Evolutionary conservation across 2,329 filamentous ascomycete species (phyloP).

Genomic region (Claviceps humidiphila): DNA sequence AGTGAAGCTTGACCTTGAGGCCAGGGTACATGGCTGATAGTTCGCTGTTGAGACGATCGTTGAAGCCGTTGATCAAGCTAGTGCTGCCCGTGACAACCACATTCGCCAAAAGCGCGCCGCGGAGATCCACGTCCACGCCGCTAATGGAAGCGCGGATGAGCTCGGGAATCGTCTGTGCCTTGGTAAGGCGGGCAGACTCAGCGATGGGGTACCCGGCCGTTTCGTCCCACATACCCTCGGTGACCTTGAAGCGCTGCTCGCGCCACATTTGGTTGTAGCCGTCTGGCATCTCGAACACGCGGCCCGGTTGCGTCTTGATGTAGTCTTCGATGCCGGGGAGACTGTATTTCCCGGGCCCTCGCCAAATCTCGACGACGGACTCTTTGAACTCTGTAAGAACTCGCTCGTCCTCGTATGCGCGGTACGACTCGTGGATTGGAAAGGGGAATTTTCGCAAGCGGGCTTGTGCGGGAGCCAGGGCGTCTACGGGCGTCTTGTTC

Average conservation of each 20-base stretch:
- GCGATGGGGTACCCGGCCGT: slow-evolving; percentile 50
- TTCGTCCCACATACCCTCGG: slow-evolving; percentile 86
- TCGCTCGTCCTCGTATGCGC: slow-evolving; percentile 77
- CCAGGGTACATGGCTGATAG: slow-evolving; percentile 71
- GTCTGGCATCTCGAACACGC: slow-evolving; percentile 93
- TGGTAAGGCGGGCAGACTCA: slow-evolving; percentile 38
- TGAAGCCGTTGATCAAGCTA: slow-evolving; percentile 80
- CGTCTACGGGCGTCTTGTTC: slow-evolving; percentile 80
- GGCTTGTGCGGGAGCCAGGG: slow-evolving; percentile 65
- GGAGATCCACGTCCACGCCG: slow-evolving; percentile 78
- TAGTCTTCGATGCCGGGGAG: slow-evolving; percentile 62
- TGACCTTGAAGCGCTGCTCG: slow-evolving; percentile 70
- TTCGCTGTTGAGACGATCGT: slow-evolving; percentile 78
- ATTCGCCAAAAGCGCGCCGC: slow-evolving; percentile 71
- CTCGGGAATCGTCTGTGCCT: slow-evolving; percentile 69
- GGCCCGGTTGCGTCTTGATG: slow-evolving; percentile 58
- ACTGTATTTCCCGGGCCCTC: slow-evolving; percentile 56
- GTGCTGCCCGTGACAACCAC: slow-evolving; percentile 87
- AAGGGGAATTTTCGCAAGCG: slow-evolving; percentile 57
- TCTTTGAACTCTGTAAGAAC: slow-evolving; percentile 96
- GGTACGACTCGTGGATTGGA: slow-evolving; percentile 56
- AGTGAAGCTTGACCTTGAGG: slow-evolving; percentile 75
- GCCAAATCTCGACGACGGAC: slow-evolving; percentile 89
- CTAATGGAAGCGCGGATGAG: slow-evolving; percentile 66
- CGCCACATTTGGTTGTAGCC: slow-evolving; percentile 94